Evolutionary conservation across 345 rosid species (phyloP).

Genomic region (Aurinia saxatilis): DNA sequence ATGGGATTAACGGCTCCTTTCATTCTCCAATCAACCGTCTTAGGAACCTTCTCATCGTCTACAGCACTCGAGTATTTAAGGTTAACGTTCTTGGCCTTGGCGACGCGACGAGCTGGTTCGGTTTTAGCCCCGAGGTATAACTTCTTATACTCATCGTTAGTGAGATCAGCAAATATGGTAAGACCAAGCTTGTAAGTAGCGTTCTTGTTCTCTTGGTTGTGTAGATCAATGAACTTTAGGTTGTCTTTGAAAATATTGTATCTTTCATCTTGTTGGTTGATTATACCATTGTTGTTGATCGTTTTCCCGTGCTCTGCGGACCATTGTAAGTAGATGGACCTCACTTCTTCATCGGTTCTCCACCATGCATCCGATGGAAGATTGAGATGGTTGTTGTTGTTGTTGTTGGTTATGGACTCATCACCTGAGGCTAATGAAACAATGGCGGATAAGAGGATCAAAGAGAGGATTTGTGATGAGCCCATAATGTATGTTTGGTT

Average conservation of each 20-base stretch:
- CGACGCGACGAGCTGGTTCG: slow-evolving; percentile 36
- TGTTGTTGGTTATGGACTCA: neutral
- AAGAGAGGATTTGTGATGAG: slow-evolving; percentile 15
- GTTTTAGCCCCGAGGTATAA: slow-evolving; percentile 28
- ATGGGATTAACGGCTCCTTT: slow-evolving; percentile 63
- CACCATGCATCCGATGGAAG: slow-evolving; percentile 33
- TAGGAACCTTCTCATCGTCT: slow-evolving; percentile 47
- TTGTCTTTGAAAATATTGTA: slow-evolving; percentile 77
- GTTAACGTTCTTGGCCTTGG: slow-evolving; percentile 39
- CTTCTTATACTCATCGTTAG: slow-evolving; percentile 68
- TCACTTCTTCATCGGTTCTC: slow-evolving; percentile 66
- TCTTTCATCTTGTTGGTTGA: slow-evolving; percentile 48
- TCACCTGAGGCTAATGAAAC: slow-evolving; percentile 36
- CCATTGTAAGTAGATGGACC: slow-evolving; percentile 63
- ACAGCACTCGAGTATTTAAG: slow-evolving; percentile 29
- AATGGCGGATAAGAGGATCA: slow-evolving; percentile 29
- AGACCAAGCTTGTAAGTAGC: slow-evolving; percentile 58
- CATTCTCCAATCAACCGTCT: slow-evolving; percentile 72
- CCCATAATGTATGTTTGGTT: slow-evolving; percentile 12
- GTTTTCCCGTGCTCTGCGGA: slow-evolving; percentile 47
- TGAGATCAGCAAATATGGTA: slow-evolving; percentile 71
- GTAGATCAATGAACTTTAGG: slow-evolving; percentile 61
- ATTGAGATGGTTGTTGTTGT: slow-evolving; percentile 11
- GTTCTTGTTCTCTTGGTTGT: slow-evolving; percentile 48
- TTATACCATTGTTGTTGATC: slow-evolving; percentile 35